phyloP scores from a whole-genome alignment of 2,329 filamentous ascomycete species.

The Aureobasidium sp. region DNA sequence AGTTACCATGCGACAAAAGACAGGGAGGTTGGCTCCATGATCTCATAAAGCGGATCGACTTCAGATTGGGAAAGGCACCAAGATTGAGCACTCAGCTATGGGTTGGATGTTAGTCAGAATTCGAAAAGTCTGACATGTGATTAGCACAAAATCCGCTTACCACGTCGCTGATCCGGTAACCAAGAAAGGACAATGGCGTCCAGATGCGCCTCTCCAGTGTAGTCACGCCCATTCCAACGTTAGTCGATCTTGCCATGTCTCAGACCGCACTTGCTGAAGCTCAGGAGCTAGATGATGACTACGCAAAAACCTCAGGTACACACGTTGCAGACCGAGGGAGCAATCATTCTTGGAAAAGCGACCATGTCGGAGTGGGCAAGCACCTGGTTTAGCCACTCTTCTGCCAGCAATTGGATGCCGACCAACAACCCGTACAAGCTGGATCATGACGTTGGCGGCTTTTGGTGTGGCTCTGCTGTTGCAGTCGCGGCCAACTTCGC shows the following conservation, averaged over 20 bases:
- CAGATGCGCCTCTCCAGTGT: no score
- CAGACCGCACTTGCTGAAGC: conserved; percentile 15
- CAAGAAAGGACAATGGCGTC: no score
- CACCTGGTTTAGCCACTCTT: conserved; percentile 15
- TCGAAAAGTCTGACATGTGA: no score
- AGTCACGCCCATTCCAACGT: no score
- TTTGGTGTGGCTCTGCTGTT: conserved; percentile 2
- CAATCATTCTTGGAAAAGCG: conserved; percentile 18
- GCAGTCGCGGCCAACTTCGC: conserved; percentile 20
- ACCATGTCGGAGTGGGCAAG: conserved; percentile 21
- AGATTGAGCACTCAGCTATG: no score
- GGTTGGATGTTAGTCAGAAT: no score
- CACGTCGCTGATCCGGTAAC: no score
- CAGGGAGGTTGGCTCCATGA: no score
- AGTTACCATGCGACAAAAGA: no score
- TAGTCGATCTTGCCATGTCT: conserved; percentile 1
- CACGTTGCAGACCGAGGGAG: conserved; percentile 13
- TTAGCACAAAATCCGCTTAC: no score
- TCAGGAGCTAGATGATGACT: neutral
- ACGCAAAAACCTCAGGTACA: neutral
- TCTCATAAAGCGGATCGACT: no score
- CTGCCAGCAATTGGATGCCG: neutral
- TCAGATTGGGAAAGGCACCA: no score
- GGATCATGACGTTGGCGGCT: conserved; percentile 5
- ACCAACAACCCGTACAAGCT: conserved; percentile 15